Conservation (phyloP, 2,329 filamentous ascomycete genomes). For the Canariomyces notabilis region DNA sequence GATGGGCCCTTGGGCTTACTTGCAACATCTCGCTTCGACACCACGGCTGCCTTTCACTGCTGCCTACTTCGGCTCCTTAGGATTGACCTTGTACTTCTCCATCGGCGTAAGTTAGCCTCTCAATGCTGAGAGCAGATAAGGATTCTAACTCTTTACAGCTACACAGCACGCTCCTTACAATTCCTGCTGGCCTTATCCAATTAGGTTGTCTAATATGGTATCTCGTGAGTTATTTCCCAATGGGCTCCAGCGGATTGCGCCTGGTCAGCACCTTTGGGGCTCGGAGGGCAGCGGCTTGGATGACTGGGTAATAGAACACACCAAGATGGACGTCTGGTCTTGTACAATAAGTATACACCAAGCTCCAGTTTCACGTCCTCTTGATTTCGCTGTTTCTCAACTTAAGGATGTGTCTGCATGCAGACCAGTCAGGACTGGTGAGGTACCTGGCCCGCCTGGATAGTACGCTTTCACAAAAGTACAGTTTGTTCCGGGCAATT, state of each 20-base stretch:
- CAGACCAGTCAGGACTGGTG: no score
- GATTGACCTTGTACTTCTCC: slow-evolving; percentile 84
- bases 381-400: background rate
- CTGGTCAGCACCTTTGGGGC: slow-evolving; percentile 83
- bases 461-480: no score
- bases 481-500: no score
- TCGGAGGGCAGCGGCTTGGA: slow-evolving; percentile 79
- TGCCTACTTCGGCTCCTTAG: slow-evolving; percentile 91
- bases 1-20: slow-evolving; percentile 83
- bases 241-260: slow-evolving; percentile 84
- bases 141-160: slow-evolving; percentile 51
- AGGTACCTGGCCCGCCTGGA: no score
- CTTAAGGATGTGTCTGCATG: no score
- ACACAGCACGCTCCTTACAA: slow-evolving; percentile 75
- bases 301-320: slow-evolving; percentile 58
- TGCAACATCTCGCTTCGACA: slow-evolving; percentile 77
- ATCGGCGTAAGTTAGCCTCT: slow-evolving; percentile 68
- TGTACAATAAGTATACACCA: background rate
- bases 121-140: background rate
- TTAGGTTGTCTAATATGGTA: slow-evolving; percentile 85
- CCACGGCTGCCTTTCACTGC: slow-evolving; percentile 86
- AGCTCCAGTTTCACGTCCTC: background rate
- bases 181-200: slow-evolving; percentile 79
- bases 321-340: background rate
- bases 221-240: slow-evolving; percentile 93